These are phyloP conservation scores for Hyparrhenia diplandra DNA, from an alignment of 176 grass and related monocot species.

Conservation along the genomic window DNA sequence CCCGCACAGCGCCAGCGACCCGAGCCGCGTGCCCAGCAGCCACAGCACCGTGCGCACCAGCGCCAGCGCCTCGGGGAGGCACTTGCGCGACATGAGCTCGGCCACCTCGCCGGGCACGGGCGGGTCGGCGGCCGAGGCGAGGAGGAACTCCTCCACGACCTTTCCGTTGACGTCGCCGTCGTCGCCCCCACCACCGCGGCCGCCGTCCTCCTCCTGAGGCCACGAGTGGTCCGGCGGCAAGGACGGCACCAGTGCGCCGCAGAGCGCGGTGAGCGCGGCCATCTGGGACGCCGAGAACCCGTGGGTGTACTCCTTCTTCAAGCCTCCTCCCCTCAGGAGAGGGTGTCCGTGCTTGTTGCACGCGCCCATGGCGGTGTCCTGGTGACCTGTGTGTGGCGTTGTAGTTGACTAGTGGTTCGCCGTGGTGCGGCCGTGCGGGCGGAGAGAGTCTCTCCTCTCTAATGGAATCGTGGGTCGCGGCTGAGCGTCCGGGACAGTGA, in stretches of 20 bases:
- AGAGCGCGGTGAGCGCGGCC: slow-evolving; percentile 46
- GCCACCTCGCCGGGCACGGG: slow-evolving; percentile 76
- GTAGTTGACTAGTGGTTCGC: too few species aligned
- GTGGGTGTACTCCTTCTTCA: slow-evolving; percentile 55
- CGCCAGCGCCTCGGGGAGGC: slow-evolving; percentile 43
- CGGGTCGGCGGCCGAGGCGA: slow-evolving; percentile 58
- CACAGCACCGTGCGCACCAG: slow-evolving; percentile 67
- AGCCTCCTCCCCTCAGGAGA: slow-evolving; percentile 46
- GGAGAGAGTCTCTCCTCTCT: too few species aligned
- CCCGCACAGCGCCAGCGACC: slow-evolving; percentile 70
- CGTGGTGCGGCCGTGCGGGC: too few species aligned
- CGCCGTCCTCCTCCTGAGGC: neutral
- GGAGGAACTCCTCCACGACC: slow-evolving; percentile 46
- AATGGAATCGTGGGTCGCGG: neutral
- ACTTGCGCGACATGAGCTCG: slow-evolving; percentile 52
- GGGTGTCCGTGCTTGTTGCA: slow-evolving; percentile 52
- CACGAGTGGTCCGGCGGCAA: slow-evolving; percentile 16
- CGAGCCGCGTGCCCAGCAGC: slow-evolving; percentile 62
- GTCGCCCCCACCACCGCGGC: too few species aligned
- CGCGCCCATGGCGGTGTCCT: slow-evolving; percentile 5
- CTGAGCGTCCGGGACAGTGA: too few species aligned
- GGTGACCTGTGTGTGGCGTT: neutral
- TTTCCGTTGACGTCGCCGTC: slow-evolving; percentile 7
- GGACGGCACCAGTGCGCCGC: slow-evolving; percentile 57
- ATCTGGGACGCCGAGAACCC: slow-evolving; percentile 81